A percentile compares a stretch with the other conserved stretches of the same genome.
These are phyloP conservation scores for Penicillium herquei DNA, from an alignment of 495 filamentous ascomycete species.

Conservation along the genomic window DNA sequence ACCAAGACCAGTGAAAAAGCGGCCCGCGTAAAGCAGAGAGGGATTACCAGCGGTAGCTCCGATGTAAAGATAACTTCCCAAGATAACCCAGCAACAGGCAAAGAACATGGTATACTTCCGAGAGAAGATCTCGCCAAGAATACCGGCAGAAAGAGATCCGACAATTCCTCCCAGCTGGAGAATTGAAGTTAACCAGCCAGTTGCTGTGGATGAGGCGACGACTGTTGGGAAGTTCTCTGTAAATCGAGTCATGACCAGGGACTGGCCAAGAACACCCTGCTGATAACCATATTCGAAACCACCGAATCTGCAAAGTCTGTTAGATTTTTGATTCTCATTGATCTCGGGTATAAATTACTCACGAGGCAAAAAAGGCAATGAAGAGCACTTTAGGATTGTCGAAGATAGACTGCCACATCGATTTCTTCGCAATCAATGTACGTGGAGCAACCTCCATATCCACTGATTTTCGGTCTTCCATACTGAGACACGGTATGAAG, in stretches of 20 bases:
- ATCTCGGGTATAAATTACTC: not conserved
- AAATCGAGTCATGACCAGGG: conserved; percentile 43
- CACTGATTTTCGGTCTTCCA: conserved; percentile 16
- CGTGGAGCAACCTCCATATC: conserved; percentile 23
- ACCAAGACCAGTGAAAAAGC: conserved; percentile 67
- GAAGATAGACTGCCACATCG: conserved; percentile 32
- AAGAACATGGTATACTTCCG: conserved; percentile 70
- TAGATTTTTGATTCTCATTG: not conserved
- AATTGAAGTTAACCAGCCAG: conserved; percentile 48
- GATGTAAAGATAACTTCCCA: conserved; percentile 53
- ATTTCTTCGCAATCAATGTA: conserved; percentile 24
- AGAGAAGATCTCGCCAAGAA: conserved; percentile 60
- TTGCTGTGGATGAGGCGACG: conserved; percentile 36
- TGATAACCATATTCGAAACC: conserved; percentile 50
- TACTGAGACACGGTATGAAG: conserved; percentile 7
- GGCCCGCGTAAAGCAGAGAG: conserved; percentile 61
- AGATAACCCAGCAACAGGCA: conserved; percentile 66
- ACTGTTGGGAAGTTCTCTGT: conserved; percentile 43
- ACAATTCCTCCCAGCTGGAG: conserved; percentile 78
- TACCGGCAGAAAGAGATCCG: conserved; percentile 59
- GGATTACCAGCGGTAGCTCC: conserved; percentile 56
- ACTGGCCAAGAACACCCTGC: conserved; percentile 44
- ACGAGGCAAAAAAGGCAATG: conserved; percentile 48
- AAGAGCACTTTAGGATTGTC: conserved; percentile 40
- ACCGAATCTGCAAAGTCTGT: conserved; percentile 28